Base-by-base conservation (phyloP, 305 asterid species). In the Fraxinus nigra region DNA sequence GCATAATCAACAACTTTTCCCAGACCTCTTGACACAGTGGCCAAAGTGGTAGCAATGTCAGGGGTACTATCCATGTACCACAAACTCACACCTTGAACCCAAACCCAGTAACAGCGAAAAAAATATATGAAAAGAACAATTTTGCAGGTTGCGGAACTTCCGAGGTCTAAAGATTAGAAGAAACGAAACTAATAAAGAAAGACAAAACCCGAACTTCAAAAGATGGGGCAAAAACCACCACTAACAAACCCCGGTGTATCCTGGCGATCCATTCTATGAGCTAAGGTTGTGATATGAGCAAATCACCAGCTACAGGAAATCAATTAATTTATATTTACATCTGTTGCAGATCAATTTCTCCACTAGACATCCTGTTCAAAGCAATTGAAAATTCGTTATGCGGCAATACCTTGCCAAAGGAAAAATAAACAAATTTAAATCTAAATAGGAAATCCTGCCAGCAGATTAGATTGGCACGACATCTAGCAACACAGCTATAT, bases 191-290 rank as follows among this genome's bases (percentile, higher is more conserved):
- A 87, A 78, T 26, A 18, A 43, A 83, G 61, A 80, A 30, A 37
- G 69, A 79, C 63, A 73, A 74, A 35, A 77, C 51, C 43, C 72
- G 48, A 78, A 78, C 78, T 76, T 79, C 82, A 35, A 11, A 75
- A 75, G 79, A 84, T 9, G 72, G 78, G 86, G 77, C 84, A 35
- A 22, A 85, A 78, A 35, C 95, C 94, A 76, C 95, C 94, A 22
- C 94, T 89, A 82, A 92, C 92, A 76, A 91, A 92, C 24, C 95
- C 92, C 11, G 89, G 90, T 63, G 94, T 90, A 81, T 92, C 91
- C 92, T 80, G 72, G 69, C 92, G 90, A 87, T 92, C 95, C 93
- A 92, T 91, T 77, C 22, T 67, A 81, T 72, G 73, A 75, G 76
- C 77, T 54, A 61, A 75, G 67, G 76, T 74, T 72, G 24, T 38